Percentiles rank a stretch among this genome's conserved stretches.
Evolutionary conservation across 495 filamentous ascomycete genomes (phyloP).

Genomic region (Penicillium simplicissimum): DNA sequence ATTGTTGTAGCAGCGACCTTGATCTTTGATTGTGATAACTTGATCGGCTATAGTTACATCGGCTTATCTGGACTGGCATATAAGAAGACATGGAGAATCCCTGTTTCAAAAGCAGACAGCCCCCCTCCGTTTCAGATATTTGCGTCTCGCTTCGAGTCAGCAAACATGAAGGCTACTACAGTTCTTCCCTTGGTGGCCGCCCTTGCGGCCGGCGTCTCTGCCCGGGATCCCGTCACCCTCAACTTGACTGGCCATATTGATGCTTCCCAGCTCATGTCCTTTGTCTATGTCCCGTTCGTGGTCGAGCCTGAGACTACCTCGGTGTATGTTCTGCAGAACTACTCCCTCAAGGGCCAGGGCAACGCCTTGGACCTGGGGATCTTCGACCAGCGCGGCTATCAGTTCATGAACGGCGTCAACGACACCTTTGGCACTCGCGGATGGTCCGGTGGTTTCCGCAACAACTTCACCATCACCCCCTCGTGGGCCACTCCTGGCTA

Average conservation of each 20-base stretch:
- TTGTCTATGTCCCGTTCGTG: conserved; percentile 7
- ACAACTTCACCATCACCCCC: conserved; percentile 11
- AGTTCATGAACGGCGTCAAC: neutral
- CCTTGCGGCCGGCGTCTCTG: neutral
- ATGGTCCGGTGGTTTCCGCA: conserved; percentile 9
- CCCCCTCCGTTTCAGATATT: neutral
- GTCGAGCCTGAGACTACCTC: neutral
- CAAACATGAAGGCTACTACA: neutral
- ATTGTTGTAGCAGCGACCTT: neutral
- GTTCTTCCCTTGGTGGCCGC: neutral
- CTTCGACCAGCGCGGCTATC: conserved; percentile 4
- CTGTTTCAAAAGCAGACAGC: neutral
- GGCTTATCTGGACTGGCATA: neutral
- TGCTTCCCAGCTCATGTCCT: conserved; percentile 1
- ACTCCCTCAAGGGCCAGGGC: conserved; percentile 3
- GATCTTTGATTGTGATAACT: neutral
- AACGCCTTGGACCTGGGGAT: conserved; percentile 3
- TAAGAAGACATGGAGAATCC: neutral
- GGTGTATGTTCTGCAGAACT: conserved; percentile 4
- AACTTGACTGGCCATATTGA: conserved; percentile 6
- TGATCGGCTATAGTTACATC: neutral
- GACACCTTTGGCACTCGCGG: neutral
- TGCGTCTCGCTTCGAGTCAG: neutral
- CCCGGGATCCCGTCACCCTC: neutral
- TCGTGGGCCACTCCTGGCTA: conserved; percentile 6